Evolutionary conservation across 768 basidiomycete species (phyloP), one percentile per base, ranked within the genome.

Genomic region (Thelephora aurantiotincta): DNA sequence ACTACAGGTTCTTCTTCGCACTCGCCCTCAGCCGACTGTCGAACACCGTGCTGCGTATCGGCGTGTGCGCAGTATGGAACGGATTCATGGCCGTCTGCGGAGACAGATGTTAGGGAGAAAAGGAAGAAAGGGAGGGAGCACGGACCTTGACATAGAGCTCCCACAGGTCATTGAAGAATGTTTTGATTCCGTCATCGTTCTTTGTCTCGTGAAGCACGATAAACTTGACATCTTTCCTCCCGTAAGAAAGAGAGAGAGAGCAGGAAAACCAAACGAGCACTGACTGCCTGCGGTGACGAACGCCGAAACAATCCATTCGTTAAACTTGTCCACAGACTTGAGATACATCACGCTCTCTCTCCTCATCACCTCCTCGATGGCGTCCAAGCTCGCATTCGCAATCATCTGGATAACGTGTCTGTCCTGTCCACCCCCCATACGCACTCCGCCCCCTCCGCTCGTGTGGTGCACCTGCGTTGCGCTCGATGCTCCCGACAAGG

Each of bases 381-480:
- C 80, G 65, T 99, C 96, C 63, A 99, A 67, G 57, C 88, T 91
- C 45, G 90, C 91, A 63, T 98, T 94, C 18, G 93, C 94, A 58
- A 98, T 91, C 88, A 99, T 96, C 70, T 98, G 94, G 57, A 93
- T 87, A 50, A 99, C 89, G 74, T 96, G 91, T 46, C 87, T 72
- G 59, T 89, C 85, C 64, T 83, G 83, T 12, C 83, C 88, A 5
- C 84, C 82, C 11, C 83, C 87, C 63, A 85, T 77, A 54, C 75
- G 70, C 33, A 75, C 74, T 11, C 68, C 70, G 14, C 77, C 79
- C 22, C 38, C 38, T n/a, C 80, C 75, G 37, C 75, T 70, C 16
- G 74, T 71, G 52, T 80, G 77, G 53, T 67, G 65, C 33, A 69
- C 57, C 56, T 87, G 82, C 4, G 75, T 74, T 19, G 82, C 75